Conservation (phyloP, 768 basidiomycete genomes). For the Suillus discolor region DNA sequence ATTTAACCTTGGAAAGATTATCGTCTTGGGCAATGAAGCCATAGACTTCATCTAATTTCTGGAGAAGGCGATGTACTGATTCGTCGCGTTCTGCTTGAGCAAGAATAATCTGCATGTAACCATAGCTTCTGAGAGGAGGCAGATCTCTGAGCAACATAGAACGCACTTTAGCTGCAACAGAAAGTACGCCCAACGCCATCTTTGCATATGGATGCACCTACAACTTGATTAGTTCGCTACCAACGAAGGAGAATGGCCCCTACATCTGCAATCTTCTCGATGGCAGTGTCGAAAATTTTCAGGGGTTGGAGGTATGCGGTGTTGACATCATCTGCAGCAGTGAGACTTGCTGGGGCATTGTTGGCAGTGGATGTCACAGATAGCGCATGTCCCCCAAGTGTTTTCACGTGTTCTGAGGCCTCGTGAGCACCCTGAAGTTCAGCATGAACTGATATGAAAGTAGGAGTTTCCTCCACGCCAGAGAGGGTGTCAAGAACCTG, state of each 20-base stretch:
- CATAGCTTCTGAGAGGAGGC: too few relatives aligned
- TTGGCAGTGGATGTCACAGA: neutral
- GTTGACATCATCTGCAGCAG: neutral
- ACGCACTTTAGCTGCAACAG: too few relatives aligned
- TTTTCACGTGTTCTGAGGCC: neutral
- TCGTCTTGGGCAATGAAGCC: too few relatives aligned
- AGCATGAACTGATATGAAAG: neutral
- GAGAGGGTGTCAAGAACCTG: neutral
- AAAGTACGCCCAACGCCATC: too few relatives aligned
- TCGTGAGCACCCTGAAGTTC: neutral
- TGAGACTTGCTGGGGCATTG: neutral
- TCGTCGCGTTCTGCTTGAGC: too few relatives aligned
- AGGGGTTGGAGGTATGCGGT: conserved; percentile 7
- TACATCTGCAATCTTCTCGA: neutral
- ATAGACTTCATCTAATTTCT: too few relatives aligned
- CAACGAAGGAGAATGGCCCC: neutral
- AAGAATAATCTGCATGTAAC: too few relatives aligned
- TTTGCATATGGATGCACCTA: too few relatives aligned
- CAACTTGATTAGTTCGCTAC: too few relatives aligned
- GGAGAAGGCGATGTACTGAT: too few relatives aligned
- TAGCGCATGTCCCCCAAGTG: neutral
- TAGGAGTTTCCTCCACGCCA: neutral
- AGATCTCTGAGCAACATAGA: too few relatives aligned
- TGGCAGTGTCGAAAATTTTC: neutral
- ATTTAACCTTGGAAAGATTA: too few relatives aligned